These are phyloP conservation scores for Lactifluus rugatus DNA, from an alignment of 768 basidiomycete genomes.

Conservation along the genomic window DNA sequence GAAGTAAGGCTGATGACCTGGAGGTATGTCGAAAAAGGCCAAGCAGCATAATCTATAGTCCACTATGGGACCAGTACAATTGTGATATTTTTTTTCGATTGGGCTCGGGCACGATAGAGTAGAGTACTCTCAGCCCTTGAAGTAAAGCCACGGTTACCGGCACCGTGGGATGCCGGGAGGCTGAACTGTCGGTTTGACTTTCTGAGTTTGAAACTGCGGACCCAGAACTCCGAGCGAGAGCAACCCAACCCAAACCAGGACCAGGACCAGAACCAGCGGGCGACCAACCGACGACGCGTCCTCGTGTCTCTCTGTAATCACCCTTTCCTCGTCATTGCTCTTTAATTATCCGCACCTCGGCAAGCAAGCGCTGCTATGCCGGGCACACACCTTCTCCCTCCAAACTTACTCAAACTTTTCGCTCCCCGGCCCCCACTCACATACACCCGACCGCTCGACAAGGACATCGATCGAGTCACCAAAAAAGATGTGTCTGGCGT, in stretches of 20 bases:
- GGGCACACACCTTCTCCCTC: constrained; percentile 85
- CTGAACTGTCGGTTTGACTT: not conserved
- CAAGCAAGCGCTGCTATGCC: constrained; percentile 29
- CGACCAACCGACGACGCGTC: not conserved
- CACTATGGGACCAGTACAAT: not conserved
- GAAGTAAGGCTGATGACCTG: not conserved
- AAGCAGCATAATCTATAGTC: constrained; percentile 5
- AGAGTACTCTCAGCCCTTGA: too few species aligned
- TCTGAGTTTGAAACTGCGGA: constrained; percentile 1
- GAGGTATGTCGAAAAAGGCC: not conserved
- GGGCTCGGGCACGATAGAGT: too few species aligned
- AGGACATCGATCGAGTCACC: constrained; percentile 66
- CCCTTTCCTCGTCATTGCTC: not conserved
- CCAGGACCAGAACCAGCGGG: too few species aligned
- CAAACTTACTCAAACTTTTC: constrained; percentile 94
- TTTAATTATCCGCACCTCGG: constrained; percentile 7
- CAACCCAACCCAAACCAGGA: not conserved
- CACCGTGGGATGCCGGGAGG: not conserved
- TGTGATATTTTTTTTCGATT: too few species aligned
- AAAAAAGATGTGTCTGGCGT: constrained; percentile 68
- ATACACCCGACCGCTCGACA: constrained; percentile 77
- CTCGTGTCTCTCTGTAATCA: not conserved
- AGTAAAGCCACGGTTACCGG: not conserved
- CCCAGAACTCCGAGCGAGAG: not conserved
- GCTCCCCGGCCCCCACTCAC: constrained; percentile 86